phyloP scores from a whole-genome alignment of 2,329 filamentous ascomycete species.

The Trichoderma lentiforme region DNA sequence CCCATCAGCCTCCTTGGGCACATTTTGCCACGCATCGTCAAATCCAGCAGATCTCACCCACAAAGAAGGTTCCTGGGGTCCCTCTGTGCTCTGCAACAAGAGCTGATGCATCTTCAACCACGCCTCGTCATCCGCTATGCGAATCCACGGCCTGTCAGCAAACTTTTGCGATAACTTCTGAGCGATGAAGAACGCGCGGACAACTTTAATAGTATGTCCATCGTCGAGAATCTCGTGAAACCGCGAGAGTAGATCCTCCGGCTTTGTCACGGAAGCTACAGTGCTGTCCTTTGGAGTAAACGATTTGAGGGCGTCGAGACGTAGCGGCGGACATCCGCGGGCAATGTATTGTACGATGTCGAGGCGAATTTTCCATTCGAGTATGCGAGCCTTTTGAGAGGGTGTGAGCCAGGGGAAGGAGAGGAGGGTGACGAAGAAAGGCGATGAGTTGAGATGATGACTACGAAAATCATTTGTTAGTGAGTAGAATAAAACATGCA shows the following conservation, averaged over 20 bases:
- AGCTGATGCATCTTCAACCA: constrained; percentile 62
- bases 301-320: constrained; percentile 53
- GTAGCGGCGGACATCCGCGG: constrained; percentile 59
- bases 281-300: constrained; percentile 52
- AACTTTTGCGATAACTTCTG: constrained; percentile 49
- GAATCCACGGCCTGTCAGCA: constrained; percentile 45
- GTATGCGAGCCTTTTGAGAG: constrained; percentile 61
- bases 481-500: background rate
- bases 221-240: constrained; percentile 62
- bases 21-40: constrained; percentile 57
- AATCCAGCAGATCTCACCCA: constrained; percentile 65
- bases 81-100: constrained; percentile 60
- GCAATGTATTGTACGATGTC: constrained; percentile 74
- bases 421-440: constrained; percentile 72
- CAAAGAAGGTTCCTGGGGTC: constrained; percentile 45
- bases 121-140: constrained; percentile 51
- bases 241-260: constrained; percentile 47
- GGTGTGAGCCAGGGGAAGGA: constrained; percentile 57
- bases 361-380: constrained; percentile 78
- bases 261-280: constrained; percentile 40
- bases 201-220: constrained; percentile 75
- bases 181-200: constrained; percentile 65
- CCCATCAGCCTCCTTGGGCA: constrained; percentile 6
- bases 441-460: constrained; percentile 68
- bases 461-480: constrained; percentile 30